Conservation (phyloP, 2,329 filamentous ascomycete genomes). For the Pseudogymnoascus sp. region DNA sequence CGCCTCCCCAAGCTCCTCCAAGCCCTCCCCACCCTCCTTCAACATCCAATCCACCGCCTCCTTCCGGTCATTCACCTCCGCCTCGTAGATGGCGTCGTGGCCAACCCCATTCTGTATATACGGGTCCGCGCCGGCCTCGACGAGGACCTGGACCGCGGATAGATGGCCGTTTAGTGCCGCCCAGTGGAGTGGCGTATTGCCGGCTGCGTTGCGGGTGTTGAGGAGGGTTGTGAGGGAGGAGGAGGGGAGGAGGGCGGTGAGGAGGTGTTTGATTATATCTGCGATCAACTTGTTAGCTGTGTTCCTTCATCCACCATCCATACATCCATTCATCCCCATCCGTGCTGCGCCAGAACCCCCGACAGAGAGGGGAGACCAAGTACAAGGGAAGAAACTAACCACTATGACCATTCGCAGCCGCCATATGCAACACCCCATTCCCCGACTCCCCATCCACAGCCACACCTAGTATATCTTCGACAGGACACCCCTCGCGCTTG, state of each 20-base stretch:
- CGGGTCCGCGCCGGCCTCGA: slow-evolving; percentile 70
- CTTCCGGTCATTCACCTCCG: slow-evolving; percentile 61
- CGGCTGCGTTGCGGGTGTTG: slow-evolving; percentile 67
- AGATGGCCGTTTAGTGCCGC: slow-evolving; percentile 85
- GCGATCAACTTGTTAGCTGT: background rate
- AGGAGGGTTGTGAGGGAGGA: slow-evolving; percentile 41
- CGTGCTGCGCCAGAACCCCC: background rate
- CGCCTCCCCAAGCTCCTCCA: slow-evolving; percentile 29
- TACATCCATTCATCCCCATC: background rate
- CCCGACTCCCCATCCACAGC: slow-evolving; percentile 69
- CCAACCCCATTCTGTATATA: slow-evolving; percentile 75
- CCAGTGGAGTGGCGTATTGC: slow-evolving; percentile 92
- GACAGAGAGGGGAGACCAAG: background rate
- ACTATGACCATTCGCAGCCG: slow-evolving; percentile 78
- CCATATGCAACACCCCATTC: slow-evolving; percentile 80
- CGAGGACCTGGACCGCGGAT: slow-evolving; percentile 66
- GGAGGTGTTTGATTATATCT: slow-evolving; percentile 41
- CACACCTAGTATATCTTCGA: slow-evolving; percentile 58
- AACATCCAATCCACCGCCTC: slow-evolving; percentile 52
- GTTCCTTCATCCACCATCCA: background rate
- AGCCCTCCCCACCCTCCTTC: slow-evolving; percentile 31
- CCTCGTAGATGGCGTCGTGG: slow-evolving; percentile 70
- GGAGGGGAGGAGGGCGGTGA: slow-evolving; percentile 33
- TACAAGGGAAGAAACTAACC: slow-evolving; percentile 43
- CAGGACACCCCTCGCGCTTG: slow-evolving; percentile 45